These are phyloP conservation scores for Bryoglossum gracile DNA, from an alignment of 495 filamentous ascomycete species.

Conservation along the genomic window DNA sequence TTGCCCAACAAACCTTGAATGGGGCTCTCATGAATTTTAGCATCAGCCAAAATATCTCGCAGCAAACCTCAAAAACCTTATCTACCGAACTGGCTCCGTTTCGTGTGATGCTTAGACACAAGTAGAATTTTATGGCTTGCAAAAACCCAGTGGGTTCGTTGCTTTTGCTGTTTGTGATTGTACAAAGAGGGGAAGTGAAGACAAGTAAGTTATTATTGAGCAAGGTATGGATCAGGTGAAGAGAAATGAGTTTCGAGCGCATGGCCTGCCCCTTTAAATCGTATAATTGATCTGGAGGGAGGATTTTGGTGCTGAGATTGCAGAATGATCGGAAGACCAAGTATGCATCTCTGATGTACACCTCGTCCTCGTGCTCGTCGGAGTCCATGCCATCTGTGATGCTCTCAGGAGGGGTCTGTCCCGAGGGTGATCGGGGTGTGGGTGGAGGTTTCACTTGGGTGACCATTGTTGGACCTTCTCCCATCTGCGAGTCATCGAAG, in stretches of 20 bases:
- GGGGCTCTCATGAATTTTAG: slow-evolving; percentile 86
- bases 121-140: slow-evolving; percentile 93
- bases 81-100: slow-evolving; percentile 92
- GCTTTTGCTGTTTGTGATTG: slow-evolving; percentile 78
- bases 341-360: slow-evolving; percentile 94
- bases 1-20: slow-evolving; percentile 60
- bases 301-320: slow-evolving; percentile 86
- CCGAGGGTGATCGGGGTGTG: slow-evolving; percentile 52
- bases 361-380: slow-evolving; percentile 92
- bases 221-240: slow-evolving; percentile 89
- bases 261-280: slow-evolving; percentile 91
- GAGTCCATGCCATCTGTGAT: slow-evolving; percentile 37
- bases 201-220: slow-evolving; percentile 84
- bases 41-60: slow-evolving; percentile 98
- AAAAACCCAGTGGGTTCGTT: slow-evolving; percentile 83
- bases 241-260: slow-evolving; percentile 91
- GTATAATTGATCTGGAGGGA: slow-evolving; percentile 83
- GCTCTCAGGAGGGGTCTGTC: slow-evolving; percentile 44
- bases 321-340: slow-evolving; percentile 96
- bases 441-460: slow-evolving; percentile 62
- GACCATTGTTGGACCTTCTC: slow-evolving; percentile 89
- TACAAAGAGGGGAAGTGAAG: slow-evolving; percentile 82
- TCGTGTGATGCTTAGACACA: slow-evolving; percentile 86
- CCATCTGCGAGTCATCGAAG: slow-evolving; percentile 85
- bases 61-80: slow-evolving; percentile 88